Evolutionary conservation across 140 eudicot species (phyloP), one percentile per base, ranked within the genome.

Genomic region (Oenanthe javanica): DNA sequence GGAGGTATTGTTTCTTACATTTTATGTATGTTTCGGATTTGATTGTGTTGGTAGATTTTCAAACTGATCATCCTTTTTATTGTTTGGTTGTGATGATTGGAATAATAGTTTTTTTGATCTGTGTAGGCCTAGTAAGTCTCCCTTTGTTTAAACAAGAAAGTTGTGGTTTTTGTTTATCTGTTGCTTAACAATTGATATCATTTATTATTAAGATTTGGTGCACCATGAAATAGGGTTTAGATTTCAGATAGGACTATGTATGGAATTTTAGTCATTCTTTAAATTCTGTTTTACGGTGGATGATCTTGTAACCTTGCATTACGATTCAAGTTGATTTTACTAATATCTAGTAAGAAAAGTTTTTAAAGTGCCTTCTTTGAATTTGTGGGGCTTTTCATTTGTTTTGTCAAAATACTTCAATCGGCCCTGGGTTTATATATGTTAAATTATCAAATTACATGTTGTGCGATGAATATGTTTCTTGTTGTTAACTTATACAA

Each of bases 1-100:
- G 86, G 93, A 89, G 96, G 98, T 93, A 89, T 70, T 59, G 57
- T 46, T 51, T 67, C 43, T n/a, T 25, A 50, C 4, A 16, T 36
- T n/a, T 16, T 64, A 5, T 75, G 50, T n/a, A n/a, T 3, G 13
- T 42, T 73, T 12, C 16, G 4, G 4, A 23, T 45, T 12, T 6
- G 8, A 42, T 21, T 21, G 57, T 61, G 9, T 73, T 46, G 4
- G 13, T 18, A 4, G 15, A 73, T 21, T 9, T n/a, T 3, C 6
- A 46, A 73, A 45, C 42, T 46, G 23, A 46, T 3, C 2, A 4
- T 73, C 77, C 11, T n/a, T 73, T 43, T 21, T 19, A 7, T 21
- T 18, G 1, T 45, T 23, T 45, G 57, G 16, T 9, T n/a, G 49
- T 19, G 38, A 43, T 46, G 38, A 43, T 27, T 4, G 43, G 16